phyloP scores from a whole-genome alignment of 2,329 filamentous ascomycete genomes.

The Penicillium verrucosum region DNA sequence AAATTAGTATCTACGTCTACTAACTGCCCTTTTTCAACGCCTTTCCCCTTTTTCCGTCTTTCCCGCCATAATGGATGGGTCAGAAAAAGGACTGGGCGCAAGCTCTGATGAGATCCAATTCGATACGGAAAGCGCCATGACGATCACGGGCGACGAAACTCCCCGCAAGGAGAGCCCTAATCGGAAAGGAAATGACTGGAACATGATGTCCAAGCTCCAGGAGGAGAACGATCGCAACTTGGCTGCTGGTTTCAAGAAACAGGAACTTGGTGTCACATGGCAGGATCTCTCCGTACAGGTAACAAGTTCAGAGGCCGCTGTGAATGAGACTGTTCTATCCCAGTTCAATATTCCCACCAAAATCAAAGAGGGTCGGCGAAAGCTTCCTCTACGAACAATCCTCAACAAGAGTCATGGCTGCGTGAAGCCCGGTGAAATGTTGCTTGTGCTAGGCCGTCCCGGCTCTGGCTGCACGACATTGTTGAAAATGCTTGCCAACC shows the following conservation, averaged over 20 bases:
- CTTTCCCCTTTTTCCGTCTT: no score
- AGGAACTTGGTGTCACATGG: slow-evolving; percentile 63
- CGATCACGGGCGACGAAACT: slow-evolving; percentile 26
- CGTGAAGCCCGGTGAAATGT: slow-evolving; percentile 70
- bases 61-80: slow-evolving; percentile 7
- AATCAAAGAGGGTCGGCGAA: slow-evolving; percentile 53
- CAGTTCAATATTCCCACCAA: slow-evolving; percentile 56
- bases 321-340: slow-evolving; percentile 63
- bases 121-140: slow-evolving; percentile 30
- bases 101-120: slow-evolving; percentile 15
- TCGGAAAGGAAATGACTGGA: slow-evolving; percentile 45
- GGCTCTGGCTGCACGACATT: slow-evolving; percentile 69
- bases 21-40: not conserved
- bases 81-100: slow-evolving; percentile 4
- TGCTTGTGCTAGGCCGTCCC: slow-evolving; percentile 65
- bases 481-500: slow-evolving; percentile 66
- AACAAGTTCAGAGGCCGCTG: slow-evolving; percentile 57
- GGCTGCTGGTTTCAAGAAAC: slow-evolving; percentile 47
- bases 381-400: slow-evolving; percentile 61
- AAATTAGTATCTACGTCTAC: not conserved
- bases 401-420: slow-evolving; percentile 64
- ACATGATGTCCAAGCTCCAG: slow-evolving; percentile 50
- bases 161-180: slow-evolving; percentile 4
- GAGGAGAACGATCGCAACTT: slow-evolving; percentile 44
- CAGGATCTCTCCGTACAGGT: slow-evolving; percentile 62